Conservation (phyloP, 176 grass and related monocot species). For the Poa annua region DNA sequence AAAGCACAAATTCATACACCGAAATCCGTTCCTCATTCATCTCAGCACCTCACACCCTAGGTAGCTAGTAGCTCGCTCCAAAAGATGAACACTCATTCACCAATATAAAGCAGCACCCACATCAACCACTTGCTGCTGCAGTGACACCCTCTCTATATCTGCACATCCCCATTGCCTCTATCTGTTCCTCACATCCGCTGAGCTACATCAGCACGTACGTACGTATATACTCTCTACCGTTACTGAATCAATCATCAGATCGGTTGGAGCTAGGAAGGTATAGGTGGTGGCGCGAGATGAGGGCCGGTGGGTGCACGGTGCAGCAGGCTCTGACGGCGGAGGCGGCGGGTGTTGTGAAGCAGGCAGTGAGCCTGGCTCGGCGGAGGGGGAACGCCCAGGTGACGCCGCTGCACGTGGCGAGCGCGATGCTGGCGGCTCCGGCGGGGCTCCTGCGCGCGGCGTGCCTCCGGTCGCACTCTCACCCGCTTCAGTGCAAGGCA, state of each 20-base stretch:
- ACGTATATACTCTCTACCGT: not conserved
- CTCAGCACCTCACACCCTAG: slow-evolving; percentile 37
- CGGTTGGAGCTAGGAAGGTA: not conserved
- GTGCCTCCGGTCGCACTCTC: slow-evolving; percentile 84
- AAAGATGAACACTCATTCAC: slow-evolving; percentile 44
- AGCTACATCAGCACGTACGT: not conserved
- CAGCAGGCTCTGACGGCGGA: slow-evolving; percentile 79
- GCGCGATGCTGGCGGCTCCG: slow-evolving; percentile 78
- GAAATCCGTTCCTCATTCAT: slow-evolving; percentile 37
- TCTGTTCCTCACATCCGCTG: slow-evolving; percentile 30
- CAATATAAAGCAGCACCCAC: slow-evolving; percentile 58
- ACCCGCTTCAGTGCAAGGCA: slow-evolving; percentile 94
- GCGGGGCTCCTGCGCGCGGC: slow-evolving; percentile 67
- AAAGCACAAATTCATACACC: slow-evolving; percentile 70
- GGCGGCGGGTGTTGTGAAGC: slow-evolving; percentile 77
- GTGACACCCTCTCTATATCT: slow-evolving; percentile 47
- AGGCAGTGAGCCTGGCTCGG: slow-evolving; percentile 71
- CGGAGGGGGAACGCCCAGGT: slow-evolving; percentile 89
- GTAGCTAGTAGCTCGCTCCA: not conserved
- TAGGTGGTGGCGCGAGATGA: slow-evolving; percentile 52
- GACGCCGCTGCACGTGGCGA: slow-evolving; percentile 93
- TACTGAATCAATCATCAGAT: slow-evolving; percentile 12
- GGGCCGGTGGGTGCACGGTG: slow-evolving; percentile 84
- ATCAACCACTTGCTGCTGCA: slow-evolving; percentile 50
- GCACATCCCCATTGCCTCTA: slow-evolving; percentile 4